A percentile compares a stretch with the other conserved stretches of the same genome.
Conservation (phyloP, 768 basidiomycete species). For the Mycena capillaripes region DNA sequence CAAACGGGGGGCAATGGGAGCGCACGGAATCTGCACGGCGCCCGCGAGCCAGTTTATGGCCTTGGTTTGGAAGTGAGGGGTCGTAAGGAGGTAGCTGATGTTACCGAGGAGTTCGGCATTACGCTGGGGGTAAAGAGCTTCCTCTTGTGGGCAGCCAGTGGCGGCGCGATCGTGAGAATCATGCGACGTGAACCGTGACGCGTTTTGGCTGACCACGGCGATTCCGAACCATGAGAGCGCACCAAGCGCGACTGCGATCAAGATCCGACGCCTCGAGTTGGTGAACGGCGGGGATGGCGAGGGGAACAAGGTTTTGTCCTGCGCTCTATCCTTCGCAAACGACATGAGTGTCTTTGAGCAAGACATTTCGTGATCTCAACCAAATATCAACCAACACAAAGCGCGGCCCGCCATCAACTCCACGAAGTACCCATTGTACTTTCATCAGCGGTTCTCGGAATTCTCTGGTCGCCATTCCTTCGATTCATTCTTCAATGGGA, state of each 20-base stretch:
- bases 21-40: conserved; percentile 46
- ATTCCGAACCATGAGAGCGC: not conserved
- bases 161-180: too few relatives aligned
- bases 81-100: conserved; percentile 31
- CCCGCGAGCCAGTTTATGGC: conserved; percentile 46
- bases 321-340: conserved; percentile 1
- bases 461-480: too few relatives aligned
- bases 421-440: too few relatives aligned
- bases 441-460: too few relatives aligned
- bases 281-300: not conserved
- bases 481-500: too few relatives aligned
- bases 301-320: too few relatives aligned
- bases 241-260: not conserved
- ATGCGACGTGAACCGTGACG: too few relatives aligned
- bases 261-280: not conserved
- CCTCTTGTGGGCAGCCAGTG: conserved; percentile 30
- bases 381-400: too few relatives aligned
- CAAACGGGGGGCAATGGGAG: not conserved
- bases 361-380: too few relatives aligned
- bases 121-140: conserved; percentile 14
- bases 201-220: too few relatives aligned
- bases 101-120: conserved; percentile 9
- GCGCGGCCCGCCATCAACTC: too few relatives aligned
- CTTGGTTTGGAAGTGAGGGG: conserved; percentile 39
- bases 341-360: conserved; percentile 11